Evolutionary conservation across 2,329 filamentous ascomycete species (phyloP).

Genomic region (Hymenoscyphus scutula): DNA sequence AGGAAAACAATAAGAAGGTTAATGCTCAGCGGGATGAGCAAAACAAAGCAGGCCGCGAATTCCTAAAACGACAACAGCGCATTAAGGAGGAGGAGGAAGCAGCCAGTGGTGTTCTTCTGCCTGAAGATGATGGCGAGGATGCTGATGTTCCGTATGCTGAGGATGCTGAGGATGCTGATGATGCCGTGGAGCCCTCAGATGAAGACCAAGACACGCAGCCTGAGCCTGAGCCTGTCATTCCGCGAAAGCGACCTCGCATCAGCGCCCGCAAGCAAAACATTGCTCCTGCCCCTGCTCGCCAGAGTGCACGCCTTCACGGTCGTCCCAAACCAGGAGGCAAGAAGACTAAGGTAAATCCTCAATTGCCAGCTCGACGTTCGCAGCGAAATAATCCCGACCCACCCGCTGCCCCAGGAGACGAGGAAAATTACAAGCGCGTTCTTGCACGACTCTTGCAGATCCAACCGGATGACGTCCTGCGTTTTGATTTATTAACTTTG

Average conservation of each 20-base stretch:
- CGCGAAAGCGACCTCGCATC: neutral
- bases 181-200: too few species aligned
- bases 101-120: neutral
- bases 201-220: neutral
- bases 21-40: slow-evolving; percentile 29
- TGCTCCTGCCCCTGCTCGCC: too few species aligned
- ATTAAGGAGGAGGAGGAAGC: neutral
- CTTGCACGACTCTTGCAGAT: neutral
- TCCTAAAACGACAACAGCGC: slow-evolving; percentile 14
- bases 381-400: neutral
- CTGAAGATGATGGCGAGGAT: neutral
- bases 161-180: too few species aligned
- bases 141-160: too few species aligned
- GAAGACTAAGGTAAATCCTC: too few species aligned
- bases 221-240: neutral
- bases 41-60: slow-evolving; percentile 27
- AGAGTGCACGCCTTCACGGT: too few species aligned
- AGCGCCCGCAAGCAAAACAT: too few species aligned
- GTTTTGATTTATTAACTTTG: neutral
- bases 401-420: neutral
- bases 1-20: slow-evolving; percentile 29
- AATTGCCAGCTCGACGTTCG: neutral
- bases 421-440: neutral
- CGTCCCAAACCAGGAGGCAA: too few species aligned
- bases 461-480: neutral